Conservation (phyloP, 768 basidiomycete species). For the Crucibulum laeve region DNA sequence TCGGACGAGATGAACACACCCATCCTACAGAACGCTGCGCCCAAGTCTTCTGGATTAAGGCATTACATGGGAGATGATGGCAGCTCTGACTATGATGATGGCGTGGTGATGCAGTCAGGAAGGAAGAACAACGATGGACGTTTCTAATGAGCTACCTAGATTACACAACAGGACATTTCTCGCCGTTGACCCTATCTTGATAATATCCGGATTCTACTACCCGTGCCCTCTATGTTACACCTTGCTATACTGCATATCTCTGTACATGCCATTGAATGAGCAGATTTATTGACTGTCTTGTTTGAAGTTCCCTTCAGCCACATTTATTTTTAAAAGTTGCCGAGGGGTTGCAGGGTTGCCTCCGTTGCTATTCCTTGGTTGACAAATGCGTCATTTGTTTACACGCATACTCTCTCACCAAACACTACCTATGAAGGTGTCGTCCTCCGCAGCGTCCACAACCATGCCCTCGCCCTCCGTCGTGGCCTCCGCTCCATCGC, state of each 20-base stretch:
- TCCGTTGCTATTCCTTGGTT: too few relatives aligned
- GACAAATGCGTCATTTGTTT: too few relatives aligned
- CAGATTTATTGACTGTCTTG: too few relatives aligned
- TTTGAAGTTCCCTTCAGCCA: too few relatives aligned
- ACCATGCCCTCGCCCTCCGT: not conserved
- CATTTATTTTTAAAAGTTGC: too few relatives aligned
- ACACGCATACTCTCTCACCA: too few relatives aligned
- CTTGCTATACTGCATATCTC: too few relatives aligned
- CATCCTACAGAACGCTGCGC: conserved; percentile 42
- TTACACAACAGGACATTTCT: not conserved
- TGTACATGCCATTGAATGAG: too few relatives aligned
- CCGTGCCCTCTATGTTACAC: not conserved
- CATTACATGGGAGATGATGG: conserved; percentile 47
- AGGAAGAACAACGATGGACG: conserved; percentile 28
- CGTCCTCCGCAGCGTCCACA: too few relatives aligned
- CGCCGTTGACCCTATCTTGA: not conserved
- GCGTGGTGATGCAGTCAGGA: conserved; percentile 35
- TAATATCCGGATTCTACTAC: not conserved
- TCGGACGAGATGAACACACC: conserved; percentile 55
- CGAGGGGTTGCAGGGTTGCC: too few relatives aligned
- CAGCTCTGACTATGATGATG: conserved; percentile 46
- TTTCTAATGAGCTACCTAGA: conserved; percentile 29
- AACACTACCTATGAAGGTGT: too few relatives aligned
- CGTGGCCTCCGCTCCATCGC: not conserved
- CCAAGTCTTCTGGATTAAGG: conserved; percentile 54